These are phyloP conservation scores for Guillardia theta DNA, from an alignment of 78 protist genomes.

Conservation along the genomic window DNA sequence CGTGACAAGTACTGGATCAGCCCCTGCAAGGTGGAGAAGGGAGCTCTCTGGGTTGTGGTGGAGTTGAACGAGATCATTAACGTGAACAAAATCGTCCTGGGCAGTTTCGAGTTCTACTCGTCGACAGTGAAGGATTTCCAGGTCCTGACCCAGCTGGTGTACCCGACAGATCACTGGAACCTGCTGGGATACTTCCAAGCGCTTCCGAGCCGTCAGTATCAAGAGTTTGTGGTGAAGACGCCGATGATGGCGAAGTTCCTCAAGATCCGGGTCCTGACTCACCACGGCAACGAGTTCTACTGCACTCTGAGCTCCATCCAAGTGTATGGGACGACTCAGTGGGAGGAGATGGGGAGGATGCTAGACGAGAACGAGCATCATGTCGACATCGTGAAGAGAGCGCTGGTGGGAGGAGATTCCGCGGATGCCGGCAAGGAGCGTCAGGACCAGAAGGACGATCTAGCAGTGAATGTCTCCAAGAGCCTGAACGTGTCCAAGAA, in stretches of 20 bases:
- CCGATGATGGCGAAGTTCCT: not conserved
- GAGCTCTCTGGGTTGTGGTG: not conserved
- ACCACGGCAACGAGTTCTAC: constrained; percentile 1
- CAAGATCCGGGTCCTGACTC: not conserved
- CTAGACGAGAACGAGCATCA: not conserved
- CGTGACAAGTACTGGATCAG: not conserved
- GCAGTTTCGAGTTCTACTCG: constrained; percentile 4
- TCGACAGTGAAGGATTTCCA: not conserved
- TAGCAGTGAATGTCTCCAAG: not conserved
- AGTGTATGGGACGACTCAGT: not conserved
- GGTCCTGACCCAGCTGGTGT: not conserved
- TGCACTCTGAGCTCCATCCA: not conserved
- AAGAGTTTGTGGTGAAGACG: not conserved
- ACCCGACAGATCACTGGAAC: not conserved
- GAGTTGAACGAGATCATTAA: not conserved
- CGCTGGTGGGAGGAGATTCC: not conserved
- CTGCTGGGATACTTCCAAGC: not conserved
- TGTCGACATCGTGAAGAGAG: not conserved
- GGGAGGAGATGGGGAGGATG: constrained; percentile 23
- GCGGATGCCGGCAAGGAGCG: not conserved
- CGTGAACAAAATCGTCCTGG: not conserved
- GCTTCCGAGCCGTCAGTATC: not conserved
- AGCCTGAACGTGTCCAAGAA: not conserved
- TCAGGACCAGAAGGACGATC: not conserved
- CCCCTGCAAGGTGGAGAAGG: constrained; percentile 21